These are phyloP conservation scores for Coleophoma crateriformis DNA, from an alignment of 2,329 filamentous ascomycete genomes.

Conservation along the genomic window DNA sequence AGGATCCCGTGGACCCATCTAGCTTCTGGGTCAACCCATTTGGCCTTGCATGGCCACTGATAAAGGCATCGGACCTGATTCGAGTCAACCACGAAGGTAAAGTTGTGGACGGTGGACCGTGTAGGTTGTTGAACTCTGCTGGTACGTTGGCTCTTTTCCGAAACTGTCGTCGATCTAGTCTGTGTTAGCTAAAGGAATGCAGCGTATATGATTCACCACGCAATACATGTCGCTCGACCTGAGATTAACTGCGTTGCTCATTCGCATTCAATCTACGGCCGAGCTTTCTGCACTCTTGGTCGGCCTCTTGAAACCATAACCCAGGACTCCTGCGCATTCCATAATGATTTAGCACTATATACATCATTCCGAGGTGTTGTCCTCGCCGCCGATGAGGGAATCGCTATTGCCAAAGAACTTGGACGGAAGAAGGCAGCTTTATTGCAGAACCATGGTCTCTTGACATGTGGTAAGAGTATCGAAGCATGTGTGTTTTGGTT, in stretches of 20 bases:
- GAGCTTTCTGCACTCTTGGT: slow-evolving; percentile 57
- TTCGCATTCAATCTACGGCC: slow-evolving; percentile 51
- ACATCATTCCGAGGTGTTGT: slow-evolving; percentile 46
- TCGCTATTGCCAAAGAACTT: slow-evolving; percentile 39
- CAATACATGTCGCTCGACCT: slow-evolving; percentile 51
- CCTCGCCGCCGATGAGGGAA: slow-evolving; percentile 44
- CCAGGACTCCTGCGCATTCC: slow-evolving; percentile 49
- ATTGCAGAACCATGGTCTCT: slow-evolving; percentile 48
- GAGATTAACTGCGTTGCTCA: slow-evolving; percentile 55
- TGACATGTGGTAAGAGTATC: slow-evolving; percentile 43
- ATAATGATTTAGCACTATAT: slow-evolving; percentile 35
- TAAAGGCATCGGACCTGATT: slow-evolving; percentile 63
- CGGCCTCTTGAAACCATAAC: slow-evolving; percentile 52
- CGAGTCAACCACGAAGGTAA: slow-evolving; percentile 55
- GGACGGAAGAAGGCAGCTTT: slow-evolving; percentile 45
- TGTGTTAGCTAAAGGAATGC: slow-evolving; percentile 14
- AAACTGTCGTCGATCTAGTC: too few species aligned
- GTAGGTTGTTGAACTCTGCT: slow-evolving; percentile 24
- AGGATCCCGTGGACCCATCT: slow-evolving; percentile 28
- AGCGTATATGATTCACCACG: slow-evolving; percentile 56
- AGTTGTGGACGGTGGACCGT: slow-evolving; percentile 55
- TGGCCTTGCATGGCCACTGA: slow-evolving; percentile 29
- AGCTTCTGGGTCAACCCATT: slow-evolving; percentile 29
- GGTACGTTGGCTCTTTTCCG: slow-evolving; percentile 8
- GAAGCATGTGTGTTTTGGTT: slow-evolving; percentile 51